Evolutionary conservation across 2,329 filamentous ascomycete genomes (phyloP), one percentile per base, ranked within the genome.

Genomic region (Penicillium sumatraense): DNA sequence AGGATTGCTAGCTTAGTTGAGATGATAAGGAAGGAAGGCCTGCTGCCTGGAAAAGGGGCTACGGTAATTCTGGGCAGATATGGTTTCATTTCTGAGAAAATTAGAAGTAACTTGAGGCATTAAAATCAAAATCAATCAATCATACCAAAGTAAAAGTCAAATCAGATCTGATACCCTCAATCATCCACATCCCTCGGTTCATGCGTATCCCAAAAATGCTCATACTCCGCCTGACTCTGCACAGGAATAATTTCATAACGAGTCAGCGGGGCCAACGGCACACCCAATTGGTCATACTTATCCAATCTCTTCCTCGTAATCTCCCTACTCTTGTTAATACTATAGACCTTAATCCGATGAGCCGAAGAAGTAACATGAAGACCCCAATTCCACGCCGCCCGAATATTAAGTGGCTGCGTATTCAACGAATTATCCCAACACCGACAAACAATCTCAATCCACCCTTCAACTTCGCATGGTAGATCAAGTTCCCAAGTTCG

Each of bases 341-440:
- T 72, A 58, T 75, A 76, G 8, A 76, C 57, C 16, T 65, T 70
- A 58, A 77, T 71, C 4, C 72, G 67, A 59, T 77, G 75, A 8
- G 70, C 70, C 4, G 71, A 74, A 13, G 59, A 64, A 5, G 75
- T 77, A 27, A 76, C 71, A 56, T 77, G 73, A 2, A 76, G 62
- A 21, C 72, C 72, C 69, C 73, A 76, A 45, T 76, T 77, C 82
- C 82, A 87, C 0, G 82, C 75, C 5, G 79, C 77, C 11, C 84
- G 72, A 0, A 86, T 79, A 56, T 77, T 77, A 0, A 80, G 76
- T 0, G 84, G 84, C 62, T 87, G 85, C 0, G 84, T 86, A 56
- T 87, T 87, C 29, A 86, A 68, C 0, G 80, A 74, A 54, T 87
- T 86, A 61, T 87, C 85, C 84, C 84, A 87, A 62, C 81, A 85